Evolutionary conservation across 768 basidiomycete species (phyloP).

Genomic region (Russula foetens): DNA sequence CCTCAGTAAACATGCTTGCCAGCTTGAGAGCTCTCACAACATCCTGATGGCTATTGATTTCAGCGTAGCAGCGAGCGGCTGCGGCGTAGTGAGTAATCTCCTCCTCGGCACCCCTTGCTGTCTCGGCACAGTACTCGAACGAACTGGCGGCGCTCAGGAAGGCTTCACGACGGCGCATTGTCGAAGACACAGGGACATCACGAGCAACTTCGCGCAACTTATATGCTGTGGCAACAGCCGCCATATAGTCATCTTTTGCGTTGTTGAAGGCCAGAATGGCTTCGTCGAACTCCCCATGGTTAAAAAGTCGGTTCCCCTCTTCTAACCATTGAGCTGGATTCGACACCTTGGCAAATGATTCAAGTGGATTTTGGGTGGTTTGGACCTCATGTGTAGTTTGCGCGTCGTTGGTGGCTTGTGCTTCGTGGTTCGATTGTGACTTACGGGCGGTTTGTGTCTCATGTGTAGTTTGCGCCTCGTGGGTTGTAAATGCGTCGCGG

Average conservation of each 20-base stretch:
- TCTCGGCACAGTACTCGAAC: neutral
- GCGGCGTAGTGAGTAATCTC: neutral
- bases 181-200: neutral
- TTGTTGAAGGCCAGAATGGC: constrained; percentile 5
- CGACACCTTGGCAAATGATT: neutral
- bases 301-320: neutral
- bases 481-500: no score
- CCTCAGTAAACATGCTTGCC: constrained; percentile 5
- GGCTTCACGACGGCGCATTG: neutral
- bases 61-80: constrained; percentile 9
- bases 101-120: neutral
- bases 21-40: constrained; percentile 1
- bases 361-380: no score
- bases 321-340: constrained; percentile 3
- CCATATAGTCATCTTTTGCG: constrained; percentile 1
- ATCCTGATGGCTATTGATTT: neutral
- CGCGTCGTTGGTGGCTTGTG: no score
- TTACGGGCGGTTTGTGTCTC: no score
- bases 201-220: constrained; percentile 3
- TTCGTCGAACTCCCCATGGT: constrained; percentile 7
- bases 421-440: no score
- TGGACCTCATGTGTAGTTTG: no score
- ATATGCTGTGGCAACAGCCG: neutral
- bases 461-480: no score
- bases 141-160: neutral